Percentiles rank a stretch among this genome's conserved stretches.
phyloP scores from a whole-genome alignment of 1,284 basidiomycete genomes.

The Singerocomus inundabilis region DNA sequence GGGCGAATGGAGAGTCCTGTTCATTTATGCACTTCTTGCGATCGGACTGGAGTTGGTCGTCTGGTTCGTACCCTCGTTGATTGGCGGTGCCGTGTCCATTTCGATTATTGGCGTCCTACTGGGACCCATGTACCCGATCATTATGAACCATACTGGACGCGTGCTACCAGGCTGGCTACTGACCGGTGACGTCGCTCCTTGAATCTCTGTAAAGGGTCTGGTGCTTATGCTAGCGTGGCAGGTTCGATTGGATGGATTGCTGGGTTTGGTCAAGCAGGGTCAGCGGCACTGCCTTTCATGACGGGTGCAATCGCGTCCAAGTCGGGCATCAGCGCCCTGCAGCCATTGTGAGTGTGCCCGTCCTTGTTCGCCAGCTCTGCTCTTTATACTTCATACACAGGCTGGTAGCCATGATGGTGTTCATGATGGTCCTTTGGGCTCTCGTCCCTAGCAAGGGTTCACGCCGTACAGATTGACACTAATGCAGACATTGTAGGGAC shows the following conservation, averaged over 20 bases:
- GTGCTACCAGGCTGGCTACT: slow-evolving; percentile 51
- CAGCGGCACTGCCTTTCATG: slow-evolving; percentile 54
- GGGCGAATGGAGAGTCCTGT: slow-evolving; percentile 30
- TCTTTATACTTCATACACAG: slow-evolving; percentile 26
- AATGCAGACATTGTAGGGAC: too few species aligned
- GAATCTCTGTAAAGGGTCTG: neutral
- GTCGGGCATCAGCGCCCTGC: slow-evolving; percentile 49
- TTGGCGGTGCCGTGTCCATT: slow-evolving; percentile 51
- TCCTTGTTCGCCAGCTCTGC: neutral
- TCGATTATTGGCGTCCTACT: slow-evolving; percentile 53
- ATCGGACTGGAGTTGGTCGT: slow-evolving; percentile 54
- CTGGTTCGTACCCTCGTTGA: slow-evolving; percentile 57
- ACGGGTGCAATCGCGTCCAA: slow-evolving; percentile 52
- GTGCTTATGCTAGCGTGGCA: slow-evolving; percentile 3
- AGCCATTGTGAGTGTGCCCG: slow-evolving; percentile 49
- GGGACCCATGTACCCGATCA: slow-evolving; percentile 56
- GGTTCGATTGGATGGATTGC: slow-evolving; percentile 55
- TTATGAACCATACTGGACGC: slow-evolving; percentile 47
- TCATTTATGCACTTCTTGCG: slow-evolving; percentile 33
- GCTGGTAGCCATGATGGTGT: slow-evolving; percentile 44
- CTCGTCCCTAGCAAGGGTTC: slow-evolving; percentile 36
- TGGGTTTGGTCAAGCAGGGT: slow-evolving; percentile 51
- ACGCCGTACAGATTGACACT: slow-evolving; percentile 14
- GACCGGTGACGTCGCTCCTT: slow-evolving; percentile 35
- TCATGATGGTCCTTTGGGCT: slow-evolving; percentile 45